Conservation (phyloP, 257 asterid species). For the Perilla frutescens region DNA sequence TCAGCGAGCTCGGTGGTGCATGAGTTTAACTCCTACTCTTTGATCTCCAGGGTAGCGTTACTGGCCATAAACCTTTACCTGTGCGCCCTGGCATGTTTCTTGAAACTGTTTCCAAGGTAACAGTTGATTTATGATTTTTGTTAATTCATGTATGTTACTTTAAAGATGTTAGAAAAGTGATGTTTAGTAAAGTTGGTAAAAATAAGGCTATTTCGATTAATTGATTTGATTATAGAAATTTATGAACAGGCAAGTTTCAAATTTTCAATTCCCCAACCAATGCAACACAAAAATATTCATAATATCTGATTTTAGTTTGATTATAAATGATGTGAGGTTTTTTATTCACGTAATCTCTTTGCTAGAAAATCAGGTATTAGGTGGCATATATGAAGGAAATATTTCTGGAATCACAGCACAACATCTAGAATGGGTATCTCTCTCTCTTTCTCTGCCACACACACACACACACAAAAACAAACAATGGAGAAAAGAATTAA, state of each 20-base stretch:
- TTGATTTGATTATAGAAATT: neutral
- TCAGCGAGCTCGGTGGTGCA: constrained; percentile 14
- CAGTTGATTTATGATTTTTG: constrained; percentile 23
- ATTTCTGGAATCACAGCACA: constrained; percentile 87
- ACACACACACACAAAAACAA: neutral
- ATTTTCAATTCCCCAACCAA: neutral
- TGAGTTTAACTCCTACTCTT: constrained; percentile 42
- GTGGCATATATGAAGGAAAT: constrained; percentile 85
- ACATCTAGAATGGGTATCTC: constrained; percentile 88
- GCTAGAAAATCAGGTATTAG: constrained; percentile 70
- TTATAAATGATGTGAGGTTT: neutral
- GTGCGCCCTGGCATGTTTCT: constrained; percentile 99
- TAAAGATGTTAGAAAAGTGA: constrained; percentile 1
- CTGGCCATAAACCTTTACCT: constrained; percentile 77
- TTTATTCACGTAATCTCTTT: constrained; percentile 31
- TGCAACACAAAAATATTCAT: neutral
- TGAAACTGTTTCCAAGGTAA: constrained; percentile 96
- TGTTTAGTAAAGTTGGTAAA: constrained; percentile 6
- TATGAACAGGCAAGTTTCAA: neutral
- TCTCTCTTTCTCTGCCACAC: constrained; percentile 22
- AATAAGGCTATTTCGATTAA: neutral
- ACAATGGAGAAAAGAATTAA: neutral
- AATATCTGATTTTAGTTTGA: constrained; percentile 8
- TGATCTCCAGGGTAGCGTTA: constrained; percentile 75
- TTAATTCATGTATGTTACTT: neutral